These are phyloP conservation scores for Tremellales sp. DNA, from an alignment of 1,284 basidiomycete species.

Conservation along the genomic window DNA sequence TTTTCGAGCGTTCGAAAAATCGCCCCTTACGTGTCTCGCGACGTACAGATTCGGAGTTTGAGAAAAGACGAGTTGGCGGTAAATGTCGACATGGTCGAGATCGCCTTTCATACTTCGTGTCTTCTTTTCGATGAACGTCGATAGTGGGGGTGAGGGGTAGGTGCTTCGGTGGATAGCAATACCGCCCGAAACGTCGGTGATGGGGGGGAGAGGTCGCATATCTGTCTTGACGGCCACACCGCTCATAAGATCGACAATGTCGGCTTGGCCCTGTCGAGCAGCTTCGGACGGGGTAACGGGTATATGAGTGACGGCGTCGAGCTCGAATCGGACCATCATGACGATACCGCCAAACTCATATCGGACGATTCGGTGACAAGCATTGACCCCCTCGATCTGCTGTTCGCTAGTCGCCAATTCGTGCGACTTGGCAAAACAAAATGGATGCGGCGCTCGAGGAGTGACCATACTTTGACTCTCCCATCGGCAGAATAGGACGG, in stretches of 20 bases:
- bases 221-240: neutral
- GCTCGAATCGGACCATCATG: neutral
- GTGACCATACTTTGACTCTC: neutral
- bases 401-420: neutral
- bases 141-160: neutral
- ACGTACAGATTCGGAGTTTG: neutral
- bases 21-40: neutral
- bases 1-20: neutral
- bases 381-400: neutral
- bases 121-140: neutral
- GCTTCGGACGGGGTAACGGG: neutral
- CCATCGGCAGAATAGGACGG: neutral
- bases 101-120: neutral
- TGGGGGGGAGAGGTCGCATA: neutral
- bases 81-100: neutral
- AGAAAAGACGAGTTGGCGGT: neutral
- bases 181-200: neutral
- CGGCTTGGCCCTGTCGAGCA: neutral
- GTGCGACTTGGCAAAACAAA: neutral
- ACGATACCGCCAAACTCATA: neutral
- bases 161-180: neutral
- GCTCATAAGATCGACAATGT: neutral
- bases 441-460: neutral
- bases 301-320: neutral
- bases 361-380: neutral